phyloP scores from a whole-genome alignment of 2,329 filamentous ascomycete species.

The Mycogone perniciosa region DNA sequence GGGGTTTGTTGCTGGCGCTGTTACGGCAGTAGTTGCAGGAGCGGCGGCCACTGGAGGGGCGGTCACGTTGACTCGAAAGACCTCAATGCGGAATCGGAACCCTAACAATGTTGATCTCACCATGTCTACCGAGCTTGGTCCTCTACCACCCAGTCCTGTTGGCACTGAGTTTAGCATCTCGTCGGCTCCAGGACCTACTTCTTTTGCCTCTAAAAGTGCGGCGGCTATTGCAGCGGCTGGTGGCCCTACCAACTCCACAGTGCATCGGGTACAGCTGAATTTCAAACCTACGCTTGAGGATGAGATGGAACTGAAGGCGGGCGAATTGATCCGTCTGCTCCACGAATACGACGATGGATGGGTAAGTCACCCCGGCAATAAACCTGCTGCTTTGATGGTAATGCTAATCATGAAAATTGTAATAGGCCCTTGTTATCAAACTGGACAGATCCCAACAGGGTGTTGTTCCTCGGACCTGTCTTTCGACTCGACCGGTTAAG shows the following conservation, averaged over 20 bases:
- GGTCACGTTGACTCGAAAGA: slow-evolving; percentile 43
- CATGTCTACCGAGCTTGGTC: slow-evolving; percentile 28
- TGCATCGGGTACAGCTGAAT: slow-evolving; percentile 90
- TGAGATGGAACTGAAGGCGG: slow-evolving; percentile 74
- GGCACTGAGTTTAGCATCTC: slow-evolving; percentile 57
- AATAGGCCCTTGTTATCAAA: slow-evolving; percentile 78
- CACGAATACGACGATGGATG: slow-evolving; percentile 98
- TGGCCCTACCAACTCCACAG: slow-evolving; percentile 54
- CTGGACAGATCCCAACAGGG: slow-evolving; percentile 89
- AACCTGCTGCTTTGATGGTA: slow-evolving; percentile 16
- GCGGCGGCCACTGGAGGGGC: slow-evolving; percentile 33
- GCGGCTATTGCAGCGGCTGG: slow-evolving; percentile 57
- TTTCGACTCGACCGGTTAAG: slow-evolving; percentile 88
- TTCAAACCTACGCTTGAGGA: slow-evolving; percentile 91
- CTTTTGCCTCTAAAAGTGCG: slow-evolving; percentile 36
- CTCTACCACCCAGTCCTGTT: slow-evolving; percentile 51
- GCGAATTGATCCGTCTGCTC: slow-evolving; percentile 79
- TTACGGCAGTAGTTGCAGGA: slow-evolving; percentile 27
- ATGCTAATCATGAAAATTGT: slow-evolving; percentile 22
- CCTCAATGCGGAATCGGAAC: slow-evolving; percentile 49
- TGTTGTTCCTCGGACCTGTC: slow-evolving; percentile 86
- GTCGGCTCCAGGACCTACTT: slow-evolving; percentile 41
- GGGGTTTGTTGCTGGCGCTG: slow-evolving; percentile 18
- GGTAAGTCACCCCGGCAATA: slow-evolving; percentile 51
- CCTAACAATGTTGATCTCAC: slow-evolving; percentile 51